phyloP scores from a whole-genome alignment of 2,329 filamentous ascomycete species.

The Phialocephala subalpina region DNA sequence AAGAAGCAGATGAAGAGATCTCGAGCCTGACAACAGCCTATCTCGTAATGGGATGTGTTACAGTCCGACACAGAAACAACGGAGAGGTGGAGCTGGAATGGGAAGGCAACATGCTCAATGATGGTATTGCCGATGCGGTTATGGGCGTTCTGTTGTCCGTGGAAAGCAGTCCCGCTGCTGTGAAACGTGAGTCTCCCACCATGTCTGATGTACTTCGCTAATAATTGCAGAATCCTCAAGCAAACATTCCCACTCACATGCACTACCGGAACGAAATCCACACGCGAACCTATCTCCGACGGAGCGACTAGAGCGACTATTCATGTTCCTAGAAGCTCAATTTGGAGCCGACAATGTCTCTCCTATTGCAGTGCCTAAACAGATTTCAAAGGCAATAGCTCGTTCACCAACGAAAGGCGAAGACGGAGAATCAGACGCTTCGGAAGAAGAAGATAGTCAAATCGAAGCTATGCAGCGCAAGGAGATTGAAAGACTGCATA shows the following conservation, averaged over 20 bases:
- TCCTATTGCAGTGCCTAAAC: constrained; percentile 74
- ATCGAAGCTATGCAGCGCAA: constrained; percentile 51
- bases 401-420: constrained; percentile 35
- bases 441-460: constrained; percentile 47
- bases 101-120: constrained; percentile 98
- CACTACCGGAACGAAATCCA: constrained; percentile 67
- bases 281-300: constrained; percentile 76
- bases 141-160: constrained; percentile 92
- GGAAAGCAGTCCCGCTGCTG: constrained; percentile 92
- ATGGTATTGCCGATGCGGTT: constrained; percentile 96
- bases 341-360: constrained; percentile 86
- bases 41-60: constrained; percentile 89
- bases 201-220: constrained; percentile 30
- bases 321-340: constrained; percentile 97
- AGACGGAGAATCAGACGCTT: constrained; percentile 39
- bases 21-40: constrained; percentile 62
- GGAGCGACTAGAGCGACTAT: constrained; percentile 83
- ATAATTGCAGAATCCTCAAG: constrained; percentile 62
- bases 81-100: constrained; percentile 92
- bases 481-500: constrained; percentile 82
- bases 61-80: constrained; percentile 77
- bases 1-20: constrained; percentile 72
- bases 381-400: constrained; percentile 50
- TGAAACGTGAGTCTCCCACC: constrained; percentile 72
- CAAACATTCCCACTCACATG: constrained; percentile 62